Percentiles rank a stretch among this genome's conserved stretches.
phyloP scores from a whole-genome alignment of 2,329 filamentous ascomycete genomes.

The Claviceps fusiformis region DNA sequence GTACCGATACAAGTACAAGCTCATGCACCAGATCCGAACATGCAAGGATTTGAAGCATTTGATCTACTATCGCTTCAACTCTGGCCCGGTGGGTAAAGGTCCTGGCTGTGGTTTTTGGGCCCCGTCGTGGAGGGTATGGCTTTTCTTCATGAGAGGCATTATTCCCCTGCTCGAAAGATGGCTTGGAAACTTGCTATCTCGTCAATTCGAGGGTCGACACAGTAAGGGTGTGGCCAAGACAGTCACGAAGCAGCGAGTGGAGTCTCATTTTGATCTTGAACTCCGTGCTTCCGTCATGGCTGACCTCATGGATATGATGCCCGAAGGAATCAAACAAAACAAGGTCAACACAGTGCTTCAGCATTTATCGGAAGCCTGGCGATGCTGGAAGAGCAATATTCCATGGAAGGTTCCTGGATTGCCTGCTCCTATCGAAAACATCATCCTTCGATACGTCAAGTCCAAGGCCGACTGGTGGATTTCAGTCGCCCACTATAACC shows the following conservation, averaged over 20 bases:
- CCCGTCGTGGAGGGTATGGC: constrained; percentile 95
- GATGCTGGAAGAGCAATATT: constrained; percentile 99
- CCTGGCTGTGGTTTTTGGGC: constrained; percentile 99
- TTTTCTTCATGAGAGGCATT: constrained; percentile 98
- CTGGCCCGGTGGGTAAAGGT: constrained; percentile 89
- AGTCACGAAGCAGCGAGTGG: constrained; percentile 96
- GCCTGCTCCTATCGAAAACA: constrained; percentile 95
- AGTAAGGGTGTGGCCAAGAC: constrained; percentile 99
- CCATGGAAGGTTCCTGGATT: constrained; percentile 98
- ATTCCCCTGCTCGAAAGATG: constrained; percentile 93
- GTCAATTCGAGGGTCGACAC: constrained; percentile 95
- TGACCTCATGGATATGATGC: constrained; percentile 99
- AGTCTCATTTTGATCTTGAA: constrained; percentile 96
- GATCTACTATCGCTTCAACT: constrained; percentile 98
- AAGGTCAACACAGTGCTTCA: constrained; percentile 97
- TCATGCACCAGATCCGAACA: constrained; percentile 98
- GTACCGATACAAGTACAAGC: constrained; percentile 99
- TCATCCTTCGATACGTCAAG: constrained; percentile 96
- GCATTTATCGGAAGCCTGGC: constrained; percentile 94
- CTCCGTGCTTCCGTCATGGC: constrained; percentile 97
- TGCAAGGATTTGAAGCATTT: constrained; percentile 99
- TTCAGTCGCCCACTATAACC: constrained; percentile 96
- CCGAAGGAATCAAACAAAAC: constrained; percentile 97
- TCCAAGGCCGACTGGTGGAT: constrained; percentile 99
- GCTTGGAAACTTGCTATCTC: constrained; percentile 90